phyloP scores from a whole-genome alignment of 441 rosid genomes.

The Theobroma grandiflorum region DNA sequence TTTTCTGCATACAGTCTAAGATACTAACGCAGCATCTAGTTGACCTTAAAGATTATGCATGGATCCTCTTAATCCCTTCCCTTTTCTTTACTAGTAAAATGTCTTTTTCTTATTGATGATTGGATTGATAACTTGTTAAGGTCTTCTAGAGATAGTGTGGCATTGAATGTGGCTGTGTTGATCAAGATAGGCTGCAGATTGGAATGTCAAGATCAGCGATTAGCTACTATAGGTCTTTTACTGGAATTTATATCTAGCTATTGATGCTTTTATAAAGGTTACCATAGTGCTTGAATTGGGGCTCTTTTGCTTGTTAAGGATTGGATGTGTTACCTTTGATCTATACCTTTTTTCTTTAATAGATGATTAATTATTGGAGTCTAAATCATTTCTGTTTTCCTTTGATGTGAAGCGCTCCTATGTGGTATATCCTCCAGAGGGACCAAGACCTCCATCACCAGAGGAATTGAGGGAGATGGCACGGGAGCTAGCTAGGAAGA shows the following conservation, averaged over 20 bases:
- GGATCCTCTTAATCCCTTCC: background rate
- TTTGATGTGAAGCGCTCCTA: conserved; percentile 69
- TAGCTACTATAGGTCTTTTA: background rate
- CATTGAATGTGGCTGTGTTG: background rate
- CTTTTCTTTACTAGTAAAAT: background rate
- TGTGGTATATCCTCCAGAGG: conserved; percentile 75
- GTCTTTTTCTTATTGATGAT: background rate
- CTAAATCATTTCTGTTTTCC: conserved; percentile 18
- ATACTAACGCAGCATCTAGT: background rate
- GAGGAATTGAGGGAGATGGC: conserved; percentile 93
- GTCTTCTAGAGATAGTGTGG: background rate
- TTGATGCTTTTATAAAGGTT: background rate
- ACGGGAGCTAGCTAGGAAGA: conserved; percentile 76
- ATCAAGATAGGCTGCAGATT: background rate
- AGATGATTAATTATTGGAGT: background rate
- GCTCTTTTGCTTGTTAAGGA: background rate
- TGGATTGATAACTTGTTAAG: background rate
- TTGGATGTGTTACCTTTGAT: background rate
- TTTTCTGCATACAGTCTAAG: background rate
- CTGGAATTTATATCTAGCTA: background rate
- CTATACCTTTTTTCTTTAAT: background rate
- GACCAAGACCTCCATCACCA: conserved; percentile 77
- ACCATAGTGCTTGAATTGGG: background rate
- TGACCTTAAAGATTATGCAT: background rate
- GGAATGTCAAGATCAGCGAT: background rate